Evolutionary conservation across 768 basidiomycete species (phyloP).

Genomic region (Mycena crocata): DNA sequence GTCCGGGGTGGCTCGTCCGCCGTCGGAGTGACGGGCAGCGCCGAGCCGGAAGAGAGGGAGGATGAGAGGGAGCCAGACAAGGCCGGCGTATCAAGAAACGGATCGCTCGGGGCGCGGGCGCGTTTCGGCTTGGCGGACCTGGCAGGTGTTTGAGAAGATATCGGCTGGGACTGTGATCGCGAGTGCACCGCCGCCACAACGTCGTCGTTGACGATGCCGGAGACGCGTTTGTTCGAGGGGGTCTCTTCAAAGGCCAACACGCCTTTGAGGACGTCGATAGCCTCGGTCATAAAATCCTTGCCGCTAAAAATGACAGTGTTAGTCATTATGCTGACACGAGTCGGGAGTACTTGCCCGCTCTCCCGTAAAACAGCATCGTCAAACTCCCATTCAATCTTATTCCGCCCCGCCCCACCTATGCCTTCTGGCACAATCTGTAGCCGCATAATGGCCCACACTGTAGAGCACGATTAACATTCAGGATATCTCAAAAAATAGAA

Average conservation of each 20-base stretch:
- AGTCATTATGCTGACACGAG: constrained; percentile 33
- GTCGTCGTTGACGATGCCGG: constrained; percentile 40
- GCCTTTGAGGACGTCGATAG: constrained; percentile 90
- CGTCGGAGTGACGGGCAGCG: constrained; percentile 22
- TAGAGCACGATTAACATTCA: constrained; percentile 45
- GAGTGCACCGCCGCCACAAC: constrained; percentile 56
- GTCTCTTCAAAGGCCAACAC: constrained; percentile 82
- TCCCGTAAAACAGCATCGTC: constrained; percentile 96
- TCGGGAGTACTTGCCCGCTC: constrained; percentile 76
- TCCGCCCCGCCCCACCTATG: constrained; percentile 82
- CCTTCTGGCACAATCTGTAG: constrained; percentile 84
- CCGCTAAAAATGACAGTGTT: constrained; percentile 66
- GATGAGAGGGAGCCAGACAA: constrained; percentile 67
- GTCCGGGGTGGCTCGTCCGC: constrained; percentile 3
- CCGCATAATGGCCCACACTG: constrained; percentile 81
- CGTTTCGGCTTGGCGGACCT: constrained; percentile 64
- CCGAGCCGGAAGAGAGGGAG: constrained; percentile 61
- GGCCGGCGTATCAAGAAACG: constrained; percentile 79
- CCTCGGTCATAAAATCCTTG: constrained; percentile 94
- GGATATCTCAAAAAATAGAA: constrained; percentile 6
- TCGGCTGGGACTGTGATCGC: constrained; percentile 68
- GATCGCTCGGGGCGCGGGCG: constrained; percentile 80
- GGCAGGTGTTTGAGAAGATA: constrained; percentile 56
- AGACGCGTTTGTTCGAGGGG: constrained; percentile 52
- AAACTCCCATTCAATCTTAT: constrained; percentile 87